A percentile compares a stretch with the other conserved stretches of the same genome.
Conservation (phyloP, 495 filamentous ascomycete genomes). For the Tuber calosporum region DNA sequence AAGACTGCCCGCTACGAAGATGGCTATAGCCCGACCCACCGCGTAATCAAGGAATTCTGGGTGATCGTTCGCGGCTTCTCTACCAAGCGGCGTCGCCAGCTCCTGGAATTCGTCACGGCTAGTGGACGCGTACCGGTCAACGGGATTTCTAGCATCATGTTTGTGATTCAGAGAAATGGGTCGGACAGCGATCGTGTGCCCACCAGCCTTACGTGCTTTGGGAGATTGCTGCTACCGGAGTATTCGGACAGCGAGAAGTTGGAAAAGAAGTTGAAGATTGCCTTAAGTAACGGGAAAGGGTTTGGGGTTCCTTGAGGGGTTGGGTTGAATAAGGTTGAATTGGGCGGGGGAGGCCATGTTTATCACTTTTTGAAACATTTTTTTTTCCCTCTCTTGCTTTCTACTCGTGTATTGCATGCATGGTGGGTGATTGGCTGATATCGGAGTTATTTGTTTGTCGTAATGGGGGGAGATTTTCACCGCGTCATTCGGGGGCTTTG, state of each 20-base stretch:
- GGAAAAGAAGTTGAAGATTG: constrained; percentile 65
- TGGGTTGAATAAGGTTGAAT: background rate
- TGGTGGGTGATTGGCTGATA: background rate
- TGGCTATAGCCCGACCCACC: constrained; percentile 63
- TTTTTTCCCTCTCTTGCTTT: background rate
- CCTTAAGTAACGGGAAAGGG: constrained; percentile 83
- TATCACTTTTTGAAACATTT: background rate
- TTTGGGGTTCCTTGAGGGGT: constrained; percentile 62
- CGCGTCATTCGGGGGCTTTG: background rate
- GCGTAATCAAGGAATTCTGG: constrained; percentile 75
- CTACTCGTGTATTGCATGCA: background rate
- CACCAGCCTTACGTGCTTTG: constrained; percentile 83
- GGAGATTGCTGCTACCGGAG: constrained; percentile 73
- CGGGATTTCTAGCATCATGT: constrained; percentile 69
- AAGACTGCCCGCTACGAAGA: constrained; percentile 64
- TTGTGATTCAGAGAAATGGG: constrained; percentile 74
- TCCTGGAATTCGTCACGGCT: constrained; percentile 92
- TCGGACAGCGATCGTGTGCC: constrained; percentile 56
- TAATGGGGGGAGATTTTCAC: background rate
- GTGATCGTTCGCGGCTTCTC: constrained; percentile 60
- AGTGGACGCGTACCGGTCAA: constrained; percentile 83
- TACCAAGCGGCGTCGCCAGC: constrained; percentile 58
- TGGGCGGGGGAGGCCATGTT: background rate
- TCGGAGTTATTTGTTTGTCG: background rate
- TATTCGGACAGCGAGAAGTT: constrained; percentile 64